Percentiles rank a stretch among this genome's conserved stretches.
Conservation (phyloP, 768 basidiomycete species). For the Termitomyces sp. region DNA sequence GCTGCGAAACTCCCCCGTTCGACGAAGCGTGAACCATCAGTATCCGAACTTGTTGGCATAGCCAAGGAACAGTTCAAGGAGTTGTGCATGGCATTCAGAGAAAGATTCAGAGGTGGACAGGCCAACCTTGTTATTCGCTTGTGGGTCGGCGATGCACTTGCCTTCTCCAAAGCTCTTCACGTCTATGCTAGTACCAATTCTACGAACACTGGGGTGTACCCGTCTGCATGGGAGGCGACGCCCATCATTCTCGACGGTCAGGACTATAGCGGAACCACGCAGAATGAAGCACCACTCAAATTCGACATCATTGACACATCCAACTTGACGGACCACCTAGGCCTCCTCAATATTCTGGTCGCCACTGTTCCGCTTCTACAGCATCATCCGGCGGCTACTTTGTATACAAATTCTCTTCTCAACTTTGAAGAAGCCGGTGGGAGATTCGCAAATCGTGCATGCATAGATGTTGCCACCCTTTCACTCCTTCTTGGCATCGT, state of each 20-base stretch:
- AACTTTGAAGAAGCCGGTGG: slow-evolving; percentile 15
- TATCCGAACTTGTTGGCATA: slow-evolving; percentile 19
- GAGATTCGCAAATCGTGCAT: slow-evolving; percentile 25
- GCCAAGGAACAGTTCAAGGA: slow-evolving; percentile 28
- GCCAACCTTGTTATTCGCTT: slow-evolving; percentile 28
- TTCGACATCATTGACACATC: slow-evolving; percentile 48
- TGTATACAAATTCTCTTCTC: slow-evolving; percentile 39
- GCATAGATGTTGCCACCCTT: slow-evolving; percentile 34
- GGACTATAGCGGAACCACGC: slow-evolving; percentile 20
- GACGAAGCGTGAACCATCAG: slow-evolving; percentile 10
- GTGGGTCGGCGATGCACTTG: slow-evolving; percentile 33
- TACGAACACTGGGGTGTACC: slow-evolving; percentile 23
- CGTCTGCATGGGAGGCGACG: slow-evolving; percentile 27
- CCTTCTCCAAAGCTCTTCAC: slow-evolving; percentile 31
- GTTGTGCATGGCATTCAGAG: slow-evolving; percentile 26
- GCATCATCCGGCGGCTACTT: slow-evolving; percentile 19
- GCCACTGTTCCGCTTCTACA: slow-evolving; percentile 32
- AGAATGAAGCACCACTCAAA: slow-evolving; percentile 21
- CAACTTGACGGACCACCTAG: slow-evolving; percentile 43
- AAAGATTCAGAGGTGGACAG: slow-evolving; percentile 1
- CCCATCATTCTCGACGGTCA: slow-evolving; percentile 24
- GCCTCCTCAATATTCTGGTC: slow-evolving; percentile 38
- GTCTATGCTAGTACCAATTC: slow-evolving; percentile 11
- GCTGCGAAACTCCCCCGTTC: slow-evolving; percentile 20
- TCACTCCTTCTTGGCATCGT: slow-evolving; percentile 34